These are phyloP conservation scores for Blastomyces parvus DNA, from an alignment of 2,329 filamentous ascomycete genomes.

Conservation along the genomic window DNA sequence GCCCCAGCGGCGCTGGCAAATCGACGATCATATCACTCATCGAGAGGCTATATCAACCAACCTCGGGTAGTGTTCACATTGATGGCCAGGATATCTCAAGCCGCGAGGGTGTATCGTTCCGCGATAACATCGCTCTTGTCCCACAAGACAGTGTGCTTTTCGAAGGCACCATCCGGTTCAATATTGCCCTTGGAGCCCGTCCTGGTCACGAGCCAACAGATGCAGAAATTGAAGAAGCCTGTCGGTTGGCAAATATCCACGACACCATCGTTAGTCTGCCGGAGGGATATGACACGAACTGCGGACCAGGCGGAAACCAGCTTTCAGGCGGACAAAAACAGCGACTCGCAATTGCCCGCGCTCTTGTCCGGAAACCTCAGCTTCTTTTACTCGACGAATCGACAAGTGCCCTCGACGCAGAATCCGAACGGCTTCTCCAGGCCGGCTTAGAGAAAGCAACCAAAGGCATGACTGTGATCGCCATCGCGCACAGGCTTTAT, in stretches of 20 bases:
- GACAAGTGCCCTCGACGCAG: conserved; percentile 50
- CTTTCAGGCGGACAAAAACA: conserved; percentile 47
- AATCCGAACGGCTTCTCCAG: conserved; percentile 55
- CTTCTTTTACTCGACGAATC: conserved; percentile 48
- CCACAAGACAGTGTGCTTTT: conserved; percentile 70
- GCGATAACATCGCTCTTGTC: conserved; percentile 62
- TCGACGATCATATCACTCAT: conserved; percentile 62
- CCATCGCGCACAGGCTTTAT: conserved; percentile 63
- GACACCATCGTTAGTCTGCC: conserved; percentile 42
- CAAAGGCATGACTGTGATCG: conserved; percentile 50
- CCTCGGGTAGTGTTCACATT: conserved; percentile 54
- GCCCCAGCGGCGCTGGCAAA: conserved; percentile 67
- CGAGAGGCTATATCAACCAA: conserved; percentile 65
- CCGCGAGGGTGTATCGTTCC: conserved; percentile 57
- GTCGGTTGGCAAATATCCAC: conserved; percentile 57
- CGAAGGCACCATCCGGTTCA: conserved; percentile 61
- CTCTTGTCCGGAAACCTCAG: conserved; percentile 41
- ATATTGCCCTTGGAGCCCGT: conserved; percentile 50
- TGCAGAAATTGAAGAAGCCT: conserved; percentile 52
- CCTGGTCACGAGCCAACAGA: conserved; percentile 58
- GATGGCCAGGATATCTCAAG: conserved; percentile 64
- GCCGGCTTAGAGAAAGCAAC: conserved; percentile 54
- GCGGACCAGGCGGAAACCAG: conserved; percentile 48
- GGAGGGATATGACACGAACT: conserved; percentile 38
- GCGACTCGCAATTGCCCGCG: conserved; percentile 44